These are phyloP conservation scores for Coelastrella sp. DNA, from an alignment of 139 green algal genomes.

Conservation along the genomic window DNA sequence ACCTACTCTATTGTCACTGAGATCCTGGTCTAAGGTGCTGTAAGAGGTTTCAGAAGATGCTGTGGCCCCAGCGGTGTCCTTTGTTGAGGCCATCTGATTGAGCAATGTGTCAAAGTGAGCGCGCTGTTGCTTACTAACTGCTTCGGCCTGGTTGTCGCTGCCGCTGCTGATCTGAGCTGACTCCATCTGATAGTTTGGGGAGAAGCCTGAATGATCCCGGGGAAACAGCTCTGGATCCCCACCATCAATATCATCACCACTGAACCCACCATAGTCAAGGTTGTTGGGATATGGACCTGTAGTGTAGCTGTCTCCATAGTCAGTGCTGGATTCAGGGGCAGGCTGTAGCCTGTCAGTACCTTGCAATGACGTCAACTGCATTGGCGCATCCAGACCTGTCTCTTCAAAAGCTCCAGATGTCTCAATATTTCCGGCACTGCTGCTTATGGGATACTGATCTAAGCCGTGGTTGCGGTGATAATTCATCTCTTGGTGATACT, in stretches of 20 bases:
- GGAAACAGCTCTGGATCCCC: too few species aligned
- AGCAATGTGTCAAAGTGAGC: neutral
- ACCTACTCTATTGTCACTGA: neutral
- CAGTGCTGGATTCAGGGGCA: too few species aligned
- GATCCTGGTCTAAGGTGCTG: neutral
- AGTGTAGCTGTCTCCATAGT: neutral
- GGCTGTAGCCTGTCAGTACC: too few species aligned
- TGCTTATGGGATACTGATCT: neutral
- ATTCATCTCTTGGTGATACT: neutral
- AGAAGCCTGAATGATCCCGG: too few species aligned
- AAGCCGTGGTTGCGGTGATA: neutral
- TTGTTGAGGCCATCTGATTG: neutral
- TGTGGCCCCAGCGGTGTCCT: neutral
- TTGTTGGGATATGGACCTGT: too few species aligned
- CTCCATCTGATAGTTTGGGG: neutral
- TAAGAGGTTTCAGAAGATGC: neutral
- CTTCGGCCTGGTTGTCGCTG: neutral
- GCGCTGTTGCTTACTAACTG: neutral
- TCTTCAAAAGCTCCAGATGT: too few species aligned
- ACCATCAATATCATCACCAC: too few species aligned
- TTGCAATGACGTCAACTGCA: too few species aligned
- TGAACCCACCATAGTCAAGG: too few species aligned
- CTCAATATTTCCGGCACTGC: too few species aligned
- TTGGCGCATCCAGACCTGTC: too few species aligned
- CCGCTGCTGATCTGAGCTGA: neutral